phyloP scores from a whole-genome alignment of 176 grass and related monocot genomes.

The Cenchrus purpureus region DNA sequence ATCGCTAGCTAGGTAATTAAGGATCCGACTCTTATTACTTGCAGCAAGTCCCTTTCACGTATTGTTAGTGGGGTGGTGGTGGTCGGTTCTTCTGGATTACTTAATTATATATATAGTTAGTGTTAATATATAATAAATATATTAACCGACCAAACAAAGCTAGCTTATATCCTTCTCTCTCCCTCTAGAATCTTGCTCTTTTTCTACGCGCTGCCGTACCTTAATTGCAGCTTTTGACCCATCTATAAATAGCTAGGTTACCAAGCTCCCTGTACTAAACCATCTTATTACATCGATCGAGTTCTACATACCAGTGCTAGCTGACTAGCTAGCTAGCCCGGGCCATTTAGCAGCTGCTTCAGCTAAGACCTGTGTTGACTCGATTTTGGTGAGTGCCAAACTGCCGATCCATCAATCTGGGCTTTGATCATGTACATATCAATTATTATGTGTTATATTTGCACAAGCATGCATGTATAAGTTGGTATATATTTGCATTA shows the following conservation, averaged over 20 bases:
- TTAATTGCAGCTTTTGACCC: not conserved
- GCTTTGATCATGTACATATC: not conserved
- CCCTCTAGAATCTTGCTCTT: not conserved
- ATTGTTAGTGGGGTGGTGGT: conserved; percentile 40
- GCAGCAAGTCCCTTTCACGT: conserved; percentile 19
- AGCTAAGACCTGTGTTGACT: not conserved
- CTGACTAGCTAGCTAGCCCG: too few relatives aligned
- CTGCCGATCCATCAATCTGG: too few relatives aligned
- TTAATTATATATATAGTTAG: conserved; percentile 18
- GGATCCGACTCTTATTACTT: not conserved
- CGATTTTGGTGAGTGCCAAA: not conserved
- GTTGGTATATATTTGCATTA: too few relatives aligned
- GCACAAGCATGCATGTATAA: too few relatives aligned
- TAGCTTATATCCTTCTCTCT: not conserved
- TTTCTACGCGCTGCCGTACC: too few relatives aligned
- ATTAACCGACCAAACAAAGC: conserved; percentile 34
- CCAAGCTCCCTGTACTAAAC: not conserved
- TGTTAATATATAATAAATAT: not conserved
- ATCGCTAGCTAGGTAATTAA: too few relatives aligned
- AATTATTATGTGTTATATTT: not conserved
- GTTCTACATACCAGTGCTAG: too few relatives aligned
- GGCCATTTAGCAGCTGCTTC: too few relatives aligned
- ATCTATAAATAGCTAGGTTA: conserved; percentile 18
- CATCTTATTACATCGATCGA: too few relatives aligned
- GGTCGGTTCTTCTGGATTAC: conserved; percentile 18